Evolutionary conservation across 352 stramenopile genomes (phyloP).

Genomic region (Thraustotheca clavata): DNA sequence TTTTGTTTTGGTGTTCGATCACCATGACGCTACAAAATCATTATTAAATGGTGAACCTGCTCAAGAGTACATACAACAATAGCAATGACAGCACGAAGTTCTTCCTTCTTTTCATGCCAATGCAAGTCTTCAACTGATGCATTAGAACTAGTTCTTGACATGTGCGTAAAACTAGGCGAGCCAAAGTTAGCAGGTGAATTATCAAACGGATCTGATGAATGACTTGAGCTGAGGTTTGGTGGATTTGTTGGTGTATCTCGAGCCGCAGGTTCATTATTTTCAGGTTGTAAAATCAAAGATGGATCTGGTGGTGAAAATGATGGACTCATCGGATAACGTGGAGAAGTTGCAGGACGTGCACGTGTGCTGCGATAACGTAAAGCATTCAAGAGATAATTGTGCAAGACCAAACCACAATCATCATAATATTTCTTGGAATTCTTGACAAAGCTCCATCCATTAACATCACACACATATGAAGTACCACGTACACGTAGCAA

Average conservation of each 20-base stretch:
- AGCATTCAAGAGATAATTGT: constrained; percentile 81
- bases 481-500: constrained; percentile 88
- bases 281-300: background rate
- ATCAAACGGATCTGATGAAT: constrained; percentile 13
- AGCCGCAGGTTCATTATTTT: too few relatives aligned
- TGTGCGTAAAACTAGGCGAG: background rate
- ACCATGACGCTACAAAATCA: constrained; percentile 78
- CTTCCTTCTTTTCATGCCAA: constrained; percentile 78
- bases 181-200: background rate
- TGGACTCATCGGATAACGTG: constrained; percentile 13
- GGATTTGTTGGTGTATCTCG: too few relatives aligned
- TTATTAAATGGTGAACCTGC: background rate
- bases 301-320: background rate
- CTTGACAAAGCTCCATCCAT: constrained; percentile 99
- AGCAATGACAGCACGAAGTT: constrained; percentile 98
- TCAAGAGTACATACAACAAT: constrained; percentile 55
- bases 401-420: constrained; percentile 94
- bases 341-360: constrained; percentile 44
- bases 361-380: constrained; percentile 73
- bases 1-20: constrained; percentile 99
- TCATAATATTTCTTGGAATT: constrained; percentile 98
- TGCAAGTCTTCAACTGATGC: constrained; percentile 3
- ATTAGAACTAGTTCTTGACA: background rate
- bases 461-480: constrained; percentile 99
- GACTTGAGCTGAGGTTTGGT: background rate